These are phyloP conservation scores for Hanseniaspora jakobsenii DNA, from an alignment of 805 yeast species.

Conservation along the genomic window DNA sequence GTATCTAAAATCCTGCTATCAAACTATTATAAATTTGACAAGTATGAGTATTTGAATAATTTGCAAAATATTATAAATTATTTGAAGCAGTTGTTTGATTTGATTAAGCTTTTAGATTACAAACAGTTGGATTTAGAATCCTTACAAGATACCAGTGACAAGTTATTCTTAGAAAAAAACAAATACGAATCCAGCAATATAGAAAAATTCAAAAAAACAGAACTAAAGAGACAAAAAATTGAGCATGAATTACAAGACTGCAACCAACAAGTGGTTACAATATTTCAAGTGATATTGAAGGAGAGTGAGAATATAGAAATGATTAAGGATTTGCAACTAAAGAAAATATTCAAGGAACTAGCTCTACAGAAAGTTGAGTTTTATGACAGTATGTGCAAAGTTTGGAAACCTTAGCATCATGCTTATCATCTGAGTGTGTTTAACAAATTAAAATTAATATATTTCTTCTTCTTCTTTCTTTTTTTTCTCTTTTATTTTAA, in stretches of 20 bases:
- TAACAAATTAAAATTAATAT: background rate
- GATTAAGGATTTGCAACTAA: constrained; percentile 10
- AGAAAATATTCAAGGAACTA: constrained; percentile 9
- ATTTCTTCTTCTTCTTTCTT: too few species aligned
- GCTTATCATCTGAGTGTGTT: too few species aligned
- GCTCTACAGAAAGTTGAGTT: constrained; percentile 35
- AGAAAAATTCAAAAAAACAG: constrained; percentile 7
- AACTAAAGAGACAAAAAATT: background rate
- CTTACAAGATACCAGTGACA: constrained; percentile 8
- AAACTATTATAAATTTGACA: constrained; percentile 8
- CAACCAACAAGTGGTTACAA: constrained; percentile 12
- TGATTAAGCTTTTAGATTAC: constrained; percentile 12
- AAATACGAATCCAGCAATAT: constrained; percentile 9
- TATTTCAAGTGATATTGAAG: constrained; percentile 7
- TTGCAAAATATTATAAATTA: constrained; percentile 8
- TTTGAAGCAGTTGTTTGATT: constrained; percentile 13
- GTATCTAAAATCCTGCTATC: constrained; percentile 8
- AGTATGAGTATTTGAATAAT: constrained; percentile 11
- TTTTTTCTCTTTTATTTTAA: too few species aligned
- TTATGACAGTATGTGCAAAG: constrained; percentile 56
- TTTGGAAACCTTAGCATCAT: constrained; percentile 12
- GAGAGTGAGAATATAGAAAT: constrained; percentile 14
- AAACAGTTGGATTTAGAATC: constrained; percentile 14
- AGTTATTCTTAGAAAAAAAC: constrained; percentile 5
- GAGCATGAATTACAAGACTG: constrained; percentile 11